These are phyloP conservation scores for Entomophthora muscae DNA, from an alignment of 371 early-diverging fungal species.

Conservation along the genomic window DNA sequence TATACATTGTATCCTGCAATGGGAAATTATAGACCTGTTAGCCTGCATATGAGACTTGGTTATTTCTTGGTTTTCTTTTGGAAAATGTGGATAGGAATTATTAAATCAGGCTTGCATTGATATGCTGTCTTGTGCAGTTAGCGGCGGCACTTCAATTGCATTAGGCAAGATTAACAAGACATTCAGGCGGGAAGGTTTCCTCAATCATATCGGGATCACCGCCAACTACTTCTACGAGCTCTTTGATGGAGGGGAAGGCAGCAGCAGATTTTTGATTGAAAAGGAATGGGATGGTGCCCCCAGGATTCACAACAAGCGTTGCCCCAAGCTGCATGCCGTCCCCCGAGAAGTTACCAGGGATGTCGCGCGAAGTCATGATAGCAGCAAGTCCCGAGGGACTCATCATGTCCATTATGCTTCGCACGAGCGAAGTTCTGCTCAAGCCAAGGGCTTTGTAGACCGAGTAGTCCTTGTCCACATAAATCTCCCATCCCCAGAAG, in stretches of 20 bases:
- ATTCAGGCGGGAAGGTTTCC: constrained; percentile 1
- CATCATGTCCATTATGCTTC: neutral
- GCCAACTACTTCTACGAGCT: neutral
- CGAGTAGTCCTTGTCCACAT: neutral
- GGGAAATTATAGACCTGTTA: no score
- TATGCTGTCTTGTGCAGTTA: no score
- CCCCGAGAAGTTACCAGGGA: constrained; percentile 12
- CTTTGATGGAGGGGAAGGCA: neutral
- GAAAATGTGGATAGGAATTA: no score
- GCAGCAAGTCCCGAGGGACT: neutral
- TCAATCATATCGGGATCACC: constrained; percentile 1
- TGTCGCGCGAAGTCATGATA: neutral
- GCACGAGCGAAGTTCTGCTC: neutral
- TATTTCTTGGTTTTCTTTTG: no score
- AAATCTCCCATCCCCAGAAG: constrained; percentile 7
- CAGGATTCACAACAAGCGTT: neutral
- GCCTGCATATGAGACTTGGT: no score
- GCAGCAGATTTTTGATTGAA: neutral
- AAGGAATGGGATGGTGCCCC: neutral
- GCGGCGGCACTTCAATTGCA: no score
- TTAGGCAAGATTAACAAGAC: no score
- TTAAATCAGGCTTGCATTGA: no score
- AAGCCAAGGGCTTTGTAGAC: constrained; percentile 5
- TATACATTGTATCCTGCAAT: no score
- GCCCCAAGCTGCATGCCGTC: neutral